Conservation (phyloP, 73 alveolate genomes). For the Stentor roeselii region DNA sequence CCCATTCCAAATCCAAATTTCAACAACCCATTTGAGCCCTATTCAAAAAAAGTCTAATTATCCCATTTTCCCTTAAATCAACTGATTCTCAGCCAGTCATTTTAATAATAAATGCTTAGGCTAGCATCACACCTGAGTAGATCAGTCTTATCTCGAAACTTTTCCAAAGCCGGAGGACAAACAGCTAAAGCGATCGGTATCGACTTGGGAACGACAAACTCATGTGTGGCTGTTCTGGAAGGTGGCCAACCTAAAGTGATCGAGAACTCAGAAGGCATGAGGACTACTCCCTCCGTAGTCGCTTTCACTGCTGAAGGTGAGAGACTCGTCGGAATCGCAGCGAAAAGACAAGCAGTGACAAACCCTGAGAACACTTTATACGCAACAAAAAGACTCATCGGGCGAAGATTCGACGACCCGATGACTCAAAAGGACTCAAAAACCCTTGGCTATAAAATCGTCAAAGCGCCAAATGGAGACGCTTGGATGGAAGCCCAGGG, state of each 20-base stretch:
- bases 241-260: constrained; percentile 90
- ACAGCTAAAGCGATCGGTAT: no score
- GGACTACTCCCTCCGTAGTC: constrained; percentile 98
- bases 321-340: constrained; percentile 88
- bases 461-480: constrained; percentile 79
- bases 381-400: constrained; percentile 92
- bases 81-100: neutral
- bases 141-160: neutral
- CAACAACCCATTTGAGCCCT: no score
- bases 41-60: no score
- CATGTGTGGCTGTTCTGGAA: constrained; percentile 96
- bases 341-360: constrained; percentile 89
- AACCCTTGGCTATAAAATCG: constrained; percentile 71
- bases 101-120: constrained; percentile 14
- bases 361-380: constrained; percentile 91
- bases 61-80: no score
- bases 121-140: neutral
- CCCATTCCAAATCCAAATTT: no score
- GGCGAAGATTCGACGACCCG: constrained; percentile 86
- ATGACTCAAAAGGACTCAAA: constrained; percentile 76
- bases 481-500: constrained; percentile 89
- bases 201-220: constrained; percentile 98
- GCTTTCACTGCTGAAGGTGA: constrained; percentile 86
- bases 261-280: constrained; percentile 95
- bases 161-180: constrained; percentile 54